Conservation (phyloP, 1,284 basidiomycete genomes). For the Cryptococcus sp. region DNA sequence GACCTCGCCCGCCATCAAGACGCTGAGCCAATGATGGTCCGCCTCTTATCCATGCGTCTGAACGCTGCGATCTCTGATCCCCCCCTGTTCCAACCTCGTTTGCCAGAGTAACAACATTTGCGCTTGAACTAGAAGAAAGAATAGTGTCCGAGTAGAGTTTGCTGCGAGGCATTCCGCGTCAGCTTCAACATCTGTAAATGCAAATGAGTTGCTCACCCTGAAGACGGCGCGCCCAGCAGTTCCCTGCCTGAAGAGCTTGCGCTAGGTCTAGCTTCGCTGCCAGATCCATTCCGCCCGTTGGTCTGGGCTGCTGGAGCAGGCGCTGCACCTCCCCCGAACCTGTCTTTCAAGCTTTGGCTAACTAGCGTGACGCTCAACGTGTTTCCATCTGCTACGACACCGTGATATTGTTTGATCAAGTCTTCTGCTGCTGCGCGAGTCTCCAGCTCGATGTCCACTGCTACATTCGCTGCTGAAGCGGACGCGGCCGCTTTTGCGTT, state of each 20-base stretch:
- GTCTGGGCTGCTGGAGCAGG: not conserved
- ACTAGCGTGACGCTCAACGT: constrained; percentile 67
- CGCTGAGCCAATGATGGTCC: constrained; percentile 14
- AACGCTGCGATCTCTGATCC: constrained; percentile 6
- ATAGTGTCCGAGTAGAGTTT: constrained; percentile 83
- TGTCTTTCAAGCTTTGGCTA: constrained; percentile 54
- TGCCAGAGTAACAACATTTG: constrained; percentile 61
- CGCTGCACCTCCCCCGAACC: constrained; percentile 26
- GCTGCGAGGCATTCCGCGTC: constrained; percentile 53
- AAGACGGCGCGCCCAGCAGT: constrained; percentile 5
- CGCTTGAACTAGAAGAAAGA: constrained; percentile 66
- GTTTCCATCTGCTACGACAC: constrained; percentile 77
- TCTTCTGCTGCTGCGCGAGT: constrained; percentile 63
- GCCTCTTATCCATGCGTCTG: constrained; percentile 15
- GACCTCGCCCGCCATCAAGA: constrained; percentile 8
- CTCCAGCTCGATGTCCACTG: constrained; percentile 74
- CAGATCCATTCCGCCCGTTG: not conserved
- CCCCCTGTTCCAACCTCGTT: constrained; percentile 7
- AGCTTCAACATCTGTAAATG: not conserved
- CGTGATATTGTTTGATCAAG: constrained; percentile 73
- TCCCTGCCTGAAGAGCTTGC: constrained; percentile 12
- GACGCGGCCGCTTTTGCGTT: constrained; percentile 56
- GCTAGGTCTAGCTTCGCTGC: not conserved
- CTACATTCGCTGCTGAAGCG: constrained; percentile 51
- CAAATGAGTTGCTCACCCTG: constrained; percentile 9